Evolutionary conservation across 2,329 filamentous ascomycete genomes (phyloP).

Genomic region (Botrytis medusae): DNA sequence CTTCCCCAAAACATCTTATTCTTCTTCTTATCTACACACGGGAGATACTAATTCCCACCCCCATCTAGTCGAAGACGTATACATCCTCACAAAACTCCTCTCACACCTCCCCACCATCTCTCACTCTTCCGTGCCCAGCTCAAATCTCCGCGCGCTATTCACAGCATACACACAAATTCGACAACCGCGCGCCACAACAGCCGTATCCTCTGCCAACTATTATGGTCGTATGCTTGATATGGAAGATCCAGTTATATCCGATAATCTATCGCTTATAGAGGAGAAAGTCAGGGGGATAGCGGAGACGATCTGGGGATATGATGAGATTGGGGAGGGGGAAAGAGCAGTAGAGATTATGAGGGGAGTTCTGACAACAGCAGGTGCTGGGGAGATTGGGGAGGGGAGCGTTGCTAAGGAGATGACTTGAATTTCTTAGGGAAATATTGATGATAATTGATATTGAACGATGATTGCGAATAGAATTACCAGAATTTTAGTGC

Average conservation of each 20-base stretch:
- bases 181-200: neutral
- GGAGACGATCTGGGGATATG: neutral
- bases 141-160: neutral
- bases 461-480: too few relatives aligned
- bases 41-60: neutral
- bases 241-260: neutral
- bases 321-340: neutral
- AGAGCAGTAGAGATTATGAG: neutral
- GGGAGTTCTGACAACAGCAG: neutral
- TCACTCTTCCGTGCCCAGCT: accelerated
- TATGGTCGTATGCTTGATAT: constrained; percentile 1
- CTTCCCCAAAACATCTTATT: neutral
- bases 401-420: neutral
- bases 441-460: too few relatives aligned
- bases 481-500: too few relatives aligned
- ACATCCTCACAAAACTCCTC: neutral
- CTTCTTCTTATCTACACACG: accelerated
- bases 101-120: neutral
- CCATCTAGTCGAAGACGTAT: neutral
- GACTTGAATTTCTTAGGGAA: too few relatives aligned
- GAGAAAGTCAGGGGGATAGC: neutral
- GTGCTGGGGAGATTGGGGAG: neutral
- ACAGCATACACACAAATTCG: neutral
- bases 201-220: neutral
- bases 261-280: neutral